Evolutionary conservation across 192 early-diverging fungal species (phyloP).

Genomic region (Coemansia sp.): DNA sequence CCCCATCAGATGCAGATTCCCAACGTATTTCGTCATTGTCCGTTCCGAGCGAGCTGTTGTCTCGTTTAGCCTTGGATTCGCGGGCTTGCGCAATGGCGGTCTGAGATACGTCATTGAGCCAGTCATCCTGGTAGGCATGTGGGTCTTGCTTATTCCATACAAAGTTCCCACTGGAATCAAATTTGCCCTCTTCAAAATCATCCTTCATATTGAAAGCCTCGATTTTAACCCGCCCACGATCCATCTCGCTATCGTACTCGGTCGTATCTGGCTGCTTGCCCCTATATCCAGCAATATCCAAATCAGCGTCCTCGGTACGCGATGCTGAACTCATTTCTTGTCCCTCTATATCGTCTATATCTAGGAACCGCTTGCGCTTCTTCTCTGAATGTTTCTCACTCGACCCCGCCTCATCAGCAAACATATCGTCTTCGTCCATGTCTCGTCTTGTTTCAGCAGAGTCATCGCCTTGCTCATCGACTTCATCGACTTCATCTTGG

Average conservation of each 20-base stretch:
- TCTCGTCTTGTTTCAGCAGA: constrained; percentile 7
- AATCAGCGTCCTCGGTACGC: constrained; percentile 11
- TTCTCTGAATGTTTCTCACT: constrained; percentile 13
- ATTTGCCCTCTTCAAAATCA: constrained; percentile 70
- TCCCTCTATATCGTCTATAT: constrained; percentile 62
- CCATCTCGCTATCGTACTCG: constrained; percentile 7
- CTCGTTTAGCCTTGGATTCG: constrained; percentile 54
- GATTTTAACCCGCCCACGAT: constrained; percentile 28
- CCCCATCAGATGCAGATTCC: constrained; percentile 54
- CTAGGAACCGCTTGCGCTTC: constrained; percentile 51
- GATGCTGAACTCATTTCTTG: constrained; percentile 56
- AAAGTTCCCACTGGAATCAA: constrained; percentile 73
- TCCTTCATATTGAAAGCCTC: constrained; percentile 79
- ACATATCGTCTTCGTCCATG: constrained; percentile 64
- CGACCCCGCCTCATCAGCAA: constrained; percentile 45
- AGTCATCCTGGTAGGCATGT: constrained; percentile 69
- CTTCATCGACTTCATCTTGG: constrained; percentile 17
- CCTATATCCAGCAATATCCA: background rate
- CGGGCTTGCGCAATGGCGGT: constrained; percentile 62
- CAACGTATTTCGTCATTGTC: constrained; percentile 35
- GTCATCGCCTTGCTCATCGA: constrained; percentile 11
- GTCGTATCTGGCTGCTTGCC: background rate
- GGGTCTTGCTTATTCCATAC: constrained; percentile 70
- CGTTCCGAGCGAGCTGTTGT: background rate
- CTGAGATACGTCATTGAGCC: constrained; percentile 66